Percentiles rank a stretch among this genome's conserved stretches.
Evolutionary conservation across 208 protist genomes (phyloP).

Genomic region (Crithidia thermophila): DNA sequence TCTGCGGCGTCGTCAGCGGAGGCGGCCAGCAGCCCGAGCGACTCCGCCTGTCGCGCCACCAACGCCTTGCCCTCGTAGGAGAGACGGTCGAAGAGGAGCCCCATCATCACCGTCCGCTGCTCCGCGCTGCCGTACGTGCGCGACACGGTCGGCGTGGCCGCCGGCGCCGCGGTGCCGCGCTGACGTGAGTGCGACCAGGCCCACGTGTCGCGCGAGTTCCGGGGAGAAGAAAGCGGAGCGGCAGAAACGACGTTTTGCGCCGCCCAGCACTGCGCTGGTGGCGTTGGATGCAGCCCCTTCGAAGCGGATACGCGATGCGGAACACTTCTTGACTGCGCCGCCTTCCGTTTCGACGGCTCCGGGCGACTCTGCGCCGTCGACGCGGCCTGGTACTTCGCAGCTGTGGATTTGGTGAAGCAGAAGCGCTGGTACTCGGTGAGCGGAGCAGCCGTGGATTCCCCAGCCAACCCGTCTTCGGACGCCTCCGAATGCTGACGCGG

Average conservation of each 20-base stretch:
- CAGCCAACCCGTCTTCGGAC: neutral
- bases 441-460: neutral
- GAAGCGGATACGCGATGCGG: neutral
- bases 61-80: slow-evolving; percentile 6
- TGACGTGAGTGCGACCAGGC: neutral
- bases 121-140: slow-evolving; percentile 5
- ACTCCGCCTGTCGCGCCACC: slow-evolving; percentile 9
- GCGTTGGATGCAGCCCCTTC: too few species aligned
- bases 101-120: neutral
- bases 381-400: neutral
- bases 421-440: slow-evolving; percentile 12
- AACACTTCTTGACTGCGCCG: neutral
- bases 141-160: neutral
- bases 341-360: neutral
- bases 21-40: neutral
- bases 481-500: too few species aligned
- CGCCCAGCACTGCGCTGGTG: too few species aligned
- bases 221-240: too few species aligned
- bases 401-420: slow-evolving; percentile 15
- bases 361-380: neutral
- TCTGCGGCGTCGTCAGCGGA: too few species aligned
- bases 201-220: slow-evolving; percentile 11
- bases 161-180: neutral
- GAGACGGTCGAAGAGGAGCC: slow-evolving; percentile 9
- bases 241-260: too few species aligned